Evolutionary conservation across 75 land plant species (phyloP), one percentile per base, ranked within the genome.

Genomic region (Azolla pinnata): DNA sequence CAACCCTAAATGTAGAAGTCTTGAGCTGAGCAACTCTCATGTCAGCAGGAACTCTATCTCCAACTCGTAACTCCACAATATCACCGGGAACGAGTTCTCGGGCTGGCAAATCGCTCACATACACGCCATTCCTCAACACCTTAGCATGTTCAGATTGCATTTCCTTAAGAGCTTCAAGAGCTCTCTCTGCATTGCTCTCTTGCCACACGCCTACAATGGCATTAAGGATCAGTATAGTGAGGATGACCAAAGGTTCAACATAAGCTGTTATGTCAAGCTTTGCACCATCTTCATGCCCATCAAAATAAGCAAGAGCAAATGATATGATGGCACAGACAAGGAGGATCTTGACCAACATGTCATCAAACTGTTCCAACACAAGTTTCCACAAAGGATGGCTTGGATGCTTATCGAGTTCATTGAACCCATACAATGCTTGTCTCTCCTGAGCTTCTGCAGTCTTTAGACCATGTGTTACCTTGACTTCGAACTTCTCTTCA

Each of bases 181-280:
- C 85, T 52, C 76, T 69, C 67, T 84, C 87, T 1, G 87, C 87
- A 30, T 84, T 84, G 59, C 72, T 81, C 68, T 84, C 87, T 34
- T 84, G 87, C 87, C 85, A 84, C 0, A 84, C 81, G 1, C 87
- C 85, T n/a, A 84, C 85, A n/a, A 81, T 57, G 7, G 87, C 87
- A 45, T 83, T 84, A 44, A 75, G 54, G 23, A 84, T 63, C 33
- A 84, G 68, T 42, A 81, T 84, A 44, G 82, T 51, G 56, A 84
- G 71, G 25, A 84, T 84, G 17, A 84, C 87, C 40, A 84, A 31
- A 0, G 87, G 85, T 64, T 84, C 87, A 2, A 84, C 87, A 40
- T 82, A 81, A 0, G 87, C 87, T 0, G 79, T 78, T 28, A 81
- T 60, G 7, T 59, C 76, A 67, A 55, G 61, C 59, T 81, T n/a